Conservation (phyloP, 371 early-diverging fungal species). For the Choanephora cucurbitarum region DNA sequence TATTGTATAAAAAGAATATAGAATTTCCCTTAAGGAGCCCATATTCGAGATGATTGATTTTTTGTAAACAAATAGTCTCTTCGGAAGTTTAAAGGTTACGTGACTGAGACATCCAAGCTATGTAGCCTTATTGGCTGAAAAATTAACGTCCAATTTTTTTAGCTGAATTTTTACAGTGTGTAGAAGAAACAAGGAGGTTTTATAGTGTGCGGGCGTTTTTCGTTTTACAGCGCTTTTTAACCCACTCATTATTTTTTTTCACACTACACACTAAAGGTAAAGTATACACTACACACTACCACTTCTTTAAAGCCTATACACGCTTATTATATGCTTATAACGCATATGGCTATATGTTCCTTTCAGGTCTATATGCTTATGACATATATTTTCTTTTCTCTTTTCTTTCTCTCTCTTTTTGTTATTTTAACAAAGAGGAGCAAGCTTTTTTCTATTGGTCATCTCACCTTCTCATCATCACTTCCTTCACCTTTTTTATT, state of each 20-base stretch:
- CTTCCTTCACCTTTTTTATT: not conserved
- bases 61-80: no score
- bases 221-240: not conserved
- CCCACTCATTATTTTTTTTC: not conserved
- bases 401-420: not conserved
- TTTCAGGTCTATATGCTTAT: not conserved
- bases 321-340: not conserved
- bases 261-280: not conserved
- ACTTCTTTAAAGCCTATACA: not conserved
- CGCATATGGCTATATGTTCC: not conserved
- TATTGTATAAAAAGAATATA: no score
- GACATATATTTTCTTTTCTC: not conserved
- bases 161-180: not conserved
- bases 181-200: not conserved
- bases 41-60: no score
- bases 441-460: not conserved
- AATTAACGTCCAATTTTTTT: constrained; percentile 1
- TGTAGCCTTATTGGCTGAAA: not conserved
- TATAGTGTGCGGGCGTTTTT: not conserved
- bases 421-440: not conserved
- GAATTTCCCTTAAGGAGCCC: no score
- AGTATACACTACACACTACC: not conserved
- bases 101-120: not conserved
- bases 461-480: not conserved
- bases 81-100: not conserved